These are phyloP conservation scores for Ceratopteris richardii DNA, from an alignment of 75 land plant species.

Conservation along the genomic window DNA sequence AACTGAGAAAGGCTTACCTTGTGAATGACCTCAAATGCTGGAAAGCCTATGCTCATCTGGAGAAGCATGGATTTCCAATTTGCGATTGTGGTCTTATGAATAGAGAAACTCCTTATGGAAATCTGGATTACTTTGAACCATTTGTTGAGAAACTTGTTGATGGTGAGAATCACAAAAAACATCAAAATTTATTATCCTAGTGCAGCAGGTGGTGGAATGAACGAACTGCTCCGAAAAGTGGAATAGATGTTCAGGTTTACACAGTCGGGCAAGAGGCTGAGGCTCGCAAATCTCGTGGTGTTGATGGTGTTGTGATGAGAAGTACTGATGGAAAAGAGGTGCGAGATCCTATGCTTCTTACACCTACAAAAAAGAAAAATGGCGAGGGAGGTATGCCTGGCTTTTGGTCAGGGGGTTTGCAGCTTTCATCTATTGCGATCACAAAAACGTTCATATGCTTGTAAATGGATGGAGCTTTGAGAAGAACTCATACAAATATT, in stretches of 20 bases:
- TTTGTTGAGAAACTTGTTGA: constrained; percentile 97
- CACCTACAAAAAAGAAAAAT: constrained; percentile 95
- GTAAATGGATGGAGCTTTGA: constrained; percentile 99
- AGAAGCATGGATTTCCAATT: constrained; percentile 80
- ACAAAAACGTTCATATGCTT: constrained; percentile 93
- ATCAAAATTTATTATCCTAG: constrained; percentile 99
- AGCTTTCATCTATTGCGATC: constrained; percentile 95
- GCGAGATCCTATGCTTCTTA: constrained; percentile 87
- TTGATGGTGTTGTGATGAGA: constrained; percentile 99
- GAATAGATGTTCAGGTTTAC: constrained; percentile 52
- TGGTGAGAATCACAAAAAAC: constrained; percentile 73
- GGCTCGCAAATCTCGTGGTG: constrained; percentile 97
- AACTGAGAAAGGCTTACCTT: constrained; percentile 47
- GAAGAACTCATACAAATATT: constrained; percentile 96
- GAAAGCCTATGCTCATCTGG: too few relatives aligned
- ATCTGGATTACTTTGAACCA: constrained; percentile 88
- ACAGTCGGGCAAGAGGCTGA: constrained; percentile 98
- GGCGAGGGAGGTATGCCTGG: constrained; percentile 92
- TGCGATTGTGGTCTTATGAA: constrained; percentile 89
- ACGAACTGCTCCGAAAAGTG: constrained; percentile 95
- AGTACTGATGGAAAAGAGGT: constrained; percentile 98
- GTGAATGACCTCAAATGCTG: constrained; percentile 92
- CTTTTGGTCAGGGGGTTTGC: constrained; percentile 98
- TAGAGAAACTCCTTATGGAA: constrained; percentile 70
- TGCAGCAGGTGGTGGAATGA: constrained; percentile 99